phyloP scores from a whole-genome alignment of 495 filamentous ascomycete species.

The Penicillium macrosclerotiorum region DNA sequence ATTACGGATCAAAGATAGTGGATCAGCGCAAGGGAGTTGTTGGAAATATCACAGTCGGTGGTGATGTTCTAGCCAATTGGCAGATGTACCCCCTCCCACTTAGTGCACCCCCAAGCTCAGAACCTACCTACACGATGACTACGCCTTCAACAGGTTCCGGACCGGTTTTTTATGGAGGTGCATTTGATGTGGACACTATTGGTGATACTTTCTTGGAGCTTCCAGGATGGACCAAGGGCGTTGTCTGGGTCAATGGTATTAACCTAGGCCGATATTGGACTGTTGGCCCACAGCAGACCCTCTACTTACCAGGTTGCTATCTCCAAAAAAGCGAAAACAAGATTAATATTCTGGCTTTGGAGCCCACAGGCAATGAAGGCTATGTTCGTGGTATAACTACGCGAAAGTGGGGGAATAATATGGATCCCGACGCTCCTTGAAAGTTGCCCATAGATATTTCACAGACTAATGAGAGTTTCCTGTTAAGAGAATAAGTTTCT shows the following conservation, averaged over 20 bases:
- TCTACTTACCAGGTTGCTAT: conserved; percentile 40
- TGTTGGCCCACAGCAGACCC: conserved; percentile 47
- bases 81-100: conserved; percentile 38
- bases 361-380: conserved; percentile 29
- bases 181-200: conserved; percentile 28
- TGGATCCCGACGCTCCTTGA: conserved; percentile 35
- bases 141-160: conserved; percentile 1
- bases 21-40: conserved; percentile 47
- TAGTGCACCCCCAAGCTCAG: conserved; percentile 10
- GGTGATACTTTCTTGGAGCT: conserved; percentile 43
- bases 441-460: too few relatives aligned
- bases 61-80: conserved; percentile 30
- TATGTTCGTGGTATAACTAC: conserved; percentile 28
- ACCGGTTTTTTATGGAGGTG: conserved; percentile 42
- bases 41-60: conserved; percentile 42
- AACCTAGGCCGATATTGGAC: conserved; percentile 48
- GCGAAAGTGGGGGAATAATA: conserved; percentile 42
- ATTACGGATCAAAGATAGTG: conserved; percentile 39
- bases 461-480: too few relatives aligned
- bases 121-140: conserved; percentile 6
- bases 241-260: conserved; percentile 46
- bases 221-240: conserved; percentile 41
- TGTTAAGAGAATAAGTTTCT: too few relatives aligned
- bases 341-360: conserved; percentile 41
- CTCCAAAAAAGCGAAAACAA: conserved; percentile 31